Evolutionary conservation across 305 asterid species (phyloP).

Genomic region (Fraxinus albicans): DNA sequence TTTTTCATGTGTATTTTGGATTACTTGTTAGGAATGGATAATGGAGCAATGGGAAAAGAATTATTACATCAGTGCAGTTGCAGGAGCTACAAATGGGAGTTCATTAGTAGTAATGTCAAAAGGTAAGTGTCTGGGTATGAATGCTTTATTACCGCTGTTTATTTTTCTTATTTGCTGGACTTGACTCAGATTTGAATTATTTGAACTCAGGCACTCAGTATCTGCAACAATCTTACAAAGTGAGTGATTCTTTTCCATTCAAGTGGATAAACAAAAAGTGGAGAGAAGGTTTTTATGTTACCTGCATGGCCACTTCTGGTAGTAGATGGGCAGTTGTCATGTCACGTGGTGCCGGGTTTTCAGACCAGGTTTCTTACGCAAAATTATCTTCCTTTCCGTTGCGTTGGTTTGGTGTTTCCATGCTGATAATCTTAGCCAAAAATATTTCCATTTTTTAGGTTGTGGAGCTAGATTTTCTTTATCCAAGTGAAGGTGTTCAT

Average conservation of each 20-base stretch:
- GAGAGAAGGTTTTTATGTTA: conserved; percentile 84
- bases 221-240: conserved; percentile 79
- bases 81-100: conserved; percentile 72
- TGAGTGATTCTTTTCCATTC: conserved; percentile 80
- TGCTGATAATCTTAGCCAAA: background rate
- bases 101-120: conserved; percentile 81
- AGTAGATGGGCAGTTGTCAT: conserved; percentile 76
- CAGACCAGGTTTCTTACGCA: conserved; percentile 62
- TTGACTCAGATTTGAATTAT: conserved; percentile 2
- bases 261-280: conserved; percentile 96
- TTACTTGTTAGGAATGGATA: conserved; percentile 69
- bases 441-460: conserved; percentile 41
- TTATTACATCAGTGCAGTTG: conserved; percentile 71
- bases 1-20: conserved; percentile 1
- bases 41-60: conserved; percentile 77
- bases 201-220: conserved; percentile 61
- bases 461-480: conserved; percentile 84
- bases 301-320: conserved; percentile 89
- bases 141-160: background rate
- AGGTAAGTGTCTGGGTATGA: conserved; percentile 37
- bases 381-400: background rate
- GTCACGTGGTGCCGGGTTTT: conserved; percentile 81
- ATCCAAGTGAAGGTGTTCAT: conserved; percentile 92
- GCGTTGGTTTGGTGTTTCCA: background rate
- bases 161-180: background rate